Conservation (phyloP, 129 eudicot species). For the Apium graveolens region DNA sequence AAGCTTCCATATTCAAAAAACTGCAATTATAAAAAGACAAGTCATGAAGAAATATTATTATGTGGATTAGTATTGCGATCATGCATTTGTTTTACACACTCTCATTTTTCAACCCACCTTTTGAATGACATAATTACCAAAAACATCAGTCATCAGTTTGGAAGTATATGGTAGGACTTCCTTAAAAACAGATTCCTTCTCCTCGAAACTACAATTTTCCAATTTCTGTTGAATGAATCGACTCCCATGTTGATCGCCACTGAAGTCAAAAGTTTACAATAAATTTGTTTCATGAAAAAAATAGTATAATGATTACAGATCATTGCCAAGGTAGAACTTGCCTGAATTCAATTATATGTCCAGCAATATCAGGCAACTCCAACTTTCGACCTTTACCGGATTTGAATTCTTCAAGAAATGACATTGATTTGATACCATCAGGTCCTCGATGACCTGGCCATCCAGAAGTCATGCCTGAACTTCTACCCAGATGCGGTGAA, state of each 20-base stretch:
- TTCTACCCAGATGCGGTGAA: constrained; percentile 29
- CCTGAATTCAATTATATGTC: constrained; percentile 79
- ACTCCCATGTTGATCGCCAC: constrained; percentile 91
- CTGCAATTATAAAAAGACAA: constrained; percentile 30
- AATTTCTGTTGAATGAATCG: constrained; percentile 86
- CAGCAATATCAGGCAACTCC: constrained; percentile 63
- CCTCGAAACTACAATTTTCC: constrained; percentile 55
- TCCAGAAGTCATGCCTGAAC: constrained; percentile 24
- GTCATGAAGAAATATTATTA: background rate
- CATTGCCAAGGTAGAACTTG: constrained; percentile 4
- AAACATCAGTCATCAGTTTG: constrained; percentile 74
- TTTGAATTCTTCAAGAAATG: constrained; percentile 79
- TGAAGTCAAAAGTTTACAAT: constrained; percentile 26
- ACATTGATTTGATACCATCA: constrained; percentile 34
- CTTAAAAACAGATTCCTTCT: constrained; percentile 56
- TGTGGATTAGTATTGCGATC: background rate
- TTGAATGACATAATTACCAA: constrained; percentile 93
- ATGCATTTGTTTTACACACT: background rate
- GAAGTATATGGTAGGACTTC: constrained; percentile 75
- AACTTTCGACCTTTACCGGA: constrained; percentile 58
- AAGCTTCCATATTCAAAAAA: constrained; percentile 76
- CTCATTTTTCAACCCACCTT: constrained; percentile 42
- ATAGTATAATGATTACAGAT: background rate
- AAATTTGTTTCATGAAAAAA: background rate
- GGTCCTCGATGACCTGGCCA: constrained; percentile 50